These are phyloP conservation scores for Aspergillus hortae DNA, from an alignment of 2,329 filamentous ascomycete genomes.

Conservation along the genomic window DNA sequence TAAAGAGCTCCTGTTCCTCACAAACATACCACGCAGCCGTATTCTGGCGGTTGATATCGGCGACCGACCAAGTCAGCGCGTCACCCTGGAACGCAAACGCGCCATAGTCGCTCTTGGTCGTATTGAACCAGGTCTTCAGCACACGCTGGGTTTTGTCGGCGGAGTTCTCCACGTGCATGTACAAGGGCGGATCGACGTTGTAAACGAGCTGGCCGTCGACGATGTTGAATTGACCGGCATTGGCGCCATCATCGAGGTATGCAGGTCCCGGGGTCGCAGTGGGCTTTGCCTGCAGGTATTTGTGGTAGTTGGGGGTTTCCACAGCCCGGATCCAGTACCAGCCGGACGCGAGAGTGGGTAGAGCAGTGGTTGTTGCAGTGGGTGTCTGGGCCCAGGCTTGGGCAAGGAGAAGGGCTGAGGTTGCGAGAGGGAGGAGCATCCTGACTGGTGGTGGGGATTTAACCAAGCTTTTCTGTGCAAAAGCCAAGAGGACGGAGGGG, in stretches of 20 bases:
- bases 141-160: constrained; percentile 8
- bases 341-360: constrained; percentile 6
- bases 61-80: constrained; percentile 7
- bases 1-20: constrained; percentile 6
- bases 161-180: constrained; percentile 10
- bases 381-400: constrained; percentile 4
- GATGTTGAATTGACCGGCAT: constrained; percentile 12
- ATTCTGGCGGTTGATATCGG: constrained; percentile 9
- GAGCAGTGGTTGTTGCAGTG: constrained; percentile 2
- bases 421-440: not conserved
- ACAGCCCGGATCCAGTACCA: constrained; percentile 11
- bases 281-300: constrained; percentile 10
- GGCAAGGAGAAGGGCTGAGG: constrained; percentile 1
- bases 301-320: constrained; percentile 9
- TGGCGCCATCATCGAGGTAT: constrained; percentile 5
- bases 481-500: not conserved
- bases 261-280: constrained; percentile 3
- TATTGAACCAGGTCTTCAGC: constrained; percentile 10
- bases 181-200: constrained; percentile 5
- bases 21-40: constrained; percentile 10
- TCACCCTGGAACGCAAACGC: constrained; percentile 10
- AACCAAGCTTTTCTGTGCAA: not conserved
- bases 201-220: constrained; percentile 9
- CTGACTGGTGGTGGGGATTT: not conserved
- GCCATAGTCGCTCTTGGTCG: constrained; percentile 9